Conservation (phyloP, 768 basidiomycete species). For the Rhodotorula toruloides region DNA sequence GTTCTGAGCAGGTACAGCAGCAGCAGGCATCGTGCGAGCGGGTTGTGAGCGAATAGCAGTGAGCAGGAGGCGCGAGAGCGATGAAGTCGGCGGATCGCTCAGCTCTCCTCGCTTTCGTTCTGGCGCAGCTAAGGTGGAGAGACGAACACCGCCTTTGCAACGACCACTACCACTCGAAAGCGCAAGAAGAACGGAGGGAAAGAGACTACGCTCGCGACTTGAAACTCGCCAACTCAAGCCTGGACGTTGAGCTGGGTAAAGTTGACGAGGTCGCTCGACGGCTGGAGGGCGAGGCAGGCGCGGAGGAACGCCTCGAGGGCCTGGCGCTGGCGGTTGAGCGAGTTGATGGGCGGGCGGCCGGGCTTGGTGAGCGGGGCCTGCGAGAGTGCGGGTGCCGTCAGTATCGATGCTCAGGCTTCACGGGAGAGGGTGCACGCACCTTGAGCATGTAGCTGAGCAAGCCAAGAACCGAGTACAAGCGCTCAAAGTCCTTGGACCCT, state of each 20-base stretch:
- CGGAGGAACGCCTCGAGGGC: conserved; percentile 54
- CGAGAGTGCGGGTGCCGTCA: neutral
- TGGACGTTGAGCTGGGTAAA: conserved; percentile 32
- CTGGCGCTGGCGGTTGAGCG: conserved; percentile 86
- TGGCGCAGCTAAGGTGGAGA: too few species aligned
- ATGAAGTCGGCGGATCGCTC: too few species aligned
- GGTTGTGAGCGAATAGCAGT: too few species aligned
- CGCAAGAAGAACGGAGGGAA: neutral
- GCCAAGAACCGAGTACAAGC: conserved; percentile 84
- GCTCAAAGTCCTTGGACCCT: conserved; percentile 59
- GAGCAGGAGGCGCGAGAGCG: too few species aligned
- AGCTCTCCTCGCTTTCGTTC: too few species aligned
- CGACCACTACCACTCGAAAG: too few species aligned
- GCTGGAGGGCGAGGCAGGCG: conserved; percentile 42
- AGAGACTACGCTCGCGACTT: neutral
- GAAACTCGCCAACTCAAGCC: neutral
- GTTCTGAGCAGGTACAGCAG: too few species aligned
- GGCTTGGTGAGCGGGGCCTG: conserved; percentile 46
- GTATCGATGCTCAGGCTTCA: conserved; percentile 12
- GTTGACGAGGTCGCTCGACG: conserved; percentile 63
- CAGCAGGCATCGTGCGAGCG: too few species aligned
- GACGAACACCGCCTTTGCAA: too few species aligned
- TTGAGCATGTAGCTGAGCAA: conserved; percentile 96
- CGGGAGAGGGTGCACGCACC: conserved; percentile 52
- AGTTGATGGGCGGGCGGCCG: conserved; percentile 90